These are phyloP conservation scores for Verbascum thapsus DNA, from an alignment of 257 asterid genomes.

Conservation along the genomic window DNA sequence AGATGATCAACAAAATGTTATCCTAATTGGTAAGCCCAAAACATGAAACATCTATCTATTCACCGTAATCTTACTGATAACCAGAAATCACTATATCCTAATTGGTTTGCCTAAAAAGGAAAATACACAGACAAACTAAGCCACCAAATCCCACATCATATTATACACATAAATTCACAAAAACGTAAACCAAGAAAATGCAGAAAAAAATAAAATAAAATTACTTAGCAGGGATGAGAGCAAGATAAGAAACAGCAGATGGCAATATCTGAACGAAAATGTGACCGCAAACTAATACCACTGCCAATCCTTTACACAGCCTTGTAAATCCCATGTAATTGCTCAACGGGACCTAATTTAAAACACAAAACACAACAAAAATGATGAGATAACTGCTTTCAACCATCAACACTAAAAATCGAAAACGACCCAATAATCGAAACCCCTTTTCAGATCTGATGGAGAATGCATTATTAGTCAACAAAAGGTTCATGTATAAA, in stretches of 20 bases:
- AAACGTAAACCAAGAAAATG: conserved; percentile 9
- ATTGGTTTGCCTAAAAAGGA: neutral
- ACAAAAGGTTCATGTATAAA: neutral
- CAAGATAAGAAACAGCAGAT: conserved; percentile 71
- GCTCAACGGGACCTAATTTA: conserved; percentile 45
- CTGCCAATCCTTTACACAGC: conserved; percentile 87
- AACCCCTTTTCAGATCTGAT: conserved; percentile 30
- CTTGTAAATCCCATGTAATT: conserved; percentile 65
- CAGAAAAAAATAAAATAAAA: neutral
- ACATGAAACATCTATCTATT: neutral
- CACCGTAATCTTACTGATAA: conserved; percentile 7
- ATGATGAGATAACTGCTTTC: neutral
- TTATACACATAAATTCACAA: neutral
- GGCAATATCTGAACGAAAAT: conserved; percentile 72
- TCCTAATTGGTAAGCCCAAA: neutral
- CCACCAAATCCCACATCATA: conserved; percentile 6
- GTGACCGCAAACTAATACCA: conserved; percentile 83
- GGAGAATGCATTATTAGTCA: conserved; percentile 3
- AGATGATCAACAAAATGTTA: neutral
- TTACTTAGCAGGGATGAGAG: conserved; percentile 97
- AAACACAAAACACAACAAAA: conserved; percentile 18
- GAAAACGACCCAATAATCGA: conserved; percentile 5
- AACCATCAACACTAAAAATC: conserved; percentile 1
- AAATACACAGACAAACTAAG: conserved; percentile 2
- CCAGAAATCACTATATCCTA: conserved; percentile 3